Conservation (phyloP, 2,329 filamentous ascomycete genomes). For the Ophiostoma perfectum region DNA sequence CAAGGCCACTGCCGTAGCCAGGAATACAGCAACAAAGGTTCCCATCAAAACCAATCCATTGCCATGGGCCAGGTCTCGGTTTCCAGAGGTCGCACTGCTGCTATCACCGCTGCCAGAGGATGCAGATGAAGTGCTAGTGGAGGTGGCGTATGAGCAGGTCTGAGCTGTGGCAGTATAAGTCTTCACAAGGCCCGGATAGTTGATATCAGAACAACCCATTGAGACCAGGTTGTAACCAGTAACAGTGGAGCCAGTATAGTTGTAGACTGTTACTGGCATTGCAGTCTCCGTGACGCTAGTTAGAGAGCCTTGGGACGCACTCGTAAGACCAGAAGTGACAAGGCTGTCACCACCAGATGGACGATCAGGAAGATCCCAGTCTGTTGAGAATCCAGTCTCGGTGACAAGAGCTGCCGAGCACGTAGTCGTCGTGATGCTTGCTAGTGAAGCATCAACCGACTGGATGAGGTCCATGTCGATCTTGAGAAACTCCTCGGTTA, state of each 20-base stretch:
- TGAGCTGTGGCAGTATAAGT: background rate
- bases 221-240: constrained; percentile 70
- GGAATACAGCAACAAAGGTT: background rate
- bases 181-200: constrained; percentile 1
- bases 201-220: constrained; percentile 29
- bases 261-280: constrained; percentile 47
- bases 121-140: background rate
- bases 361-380: background rate
- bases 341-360: background rate
- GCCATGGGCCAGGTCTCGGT: background rate
- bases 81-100: background rate
- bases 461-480: background rate
- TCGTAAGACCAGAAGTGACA: background rate
- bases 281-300: background rate
- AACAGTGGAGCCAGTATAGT: constrained; percentile 58
- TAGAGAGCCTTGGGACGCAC: background rate
- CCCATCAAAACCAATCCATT: background rate
- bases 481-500: background rate
- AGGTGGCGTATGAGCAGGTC: background rate
- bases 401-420: background rate
- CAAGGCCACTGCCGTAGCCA: background rate
- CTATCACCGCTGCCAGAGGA: background rate
- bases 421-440: background rate
- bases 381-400: background rate
- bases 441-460: background rate